Percentiles rank a stretch among this genome's conserved stretches.
These are phyloP conservation scores for Sclerotinia subarctica DNA, from an alignment of 2,329 filamentous ascomycete species.

Conservation along the genomic window DNA sequence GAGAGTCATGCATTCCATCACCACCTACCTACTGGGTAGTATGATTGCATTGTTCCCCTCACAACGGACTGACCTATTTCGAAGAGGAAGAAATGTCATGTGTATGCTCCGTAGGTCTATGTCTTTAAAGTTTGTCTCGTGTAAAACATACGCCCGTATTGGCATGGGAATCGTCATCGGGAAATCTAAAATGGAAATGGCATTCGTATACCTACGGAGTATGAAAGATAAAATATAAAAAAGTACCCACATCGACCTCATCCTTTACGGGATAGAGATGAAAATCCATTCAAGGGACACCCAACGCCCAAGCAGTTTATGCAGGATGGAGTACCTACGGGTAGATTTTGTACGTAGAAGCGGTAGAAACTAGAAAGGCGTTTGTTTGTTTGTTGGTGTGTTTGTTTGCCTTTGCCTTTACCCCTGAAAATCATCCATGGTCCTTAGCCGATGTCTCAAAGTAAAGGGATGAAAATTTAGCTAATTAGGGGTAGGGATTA, in stretches of 20 bases:
- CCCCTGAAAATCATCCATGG: constrained; percentile 17
- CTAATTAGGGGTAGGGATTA: not conserved
- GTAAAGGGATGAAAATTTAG: not conserved
- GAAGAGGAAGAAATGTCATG: not conserved
- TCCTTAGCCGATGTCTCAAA: constrained; percentile 3
- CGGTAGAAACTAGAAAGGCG: not conserved
- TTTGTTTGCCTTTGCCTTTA: not conserved
- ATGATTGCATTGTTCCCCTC: not conserved
- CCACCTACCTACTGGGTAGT: too few species aligned
- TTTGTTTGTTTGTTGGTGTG: too few species aligned
- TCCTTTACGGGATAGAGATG: constrained; percentile 1
- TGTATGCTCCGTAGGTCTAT: not conserved
- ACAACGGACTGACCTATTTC: not conserved
- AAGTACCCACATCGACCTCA: not conserved
- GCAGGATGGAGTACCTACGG: not conserved
- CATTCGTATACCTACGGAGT: not conserved
- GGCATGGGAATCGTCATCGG: not conserved
- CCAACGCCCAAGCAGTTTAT: constrained; percentile 6
- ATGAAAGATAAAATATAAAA: not conserved
- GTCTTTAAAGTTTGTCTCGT: not conserved
- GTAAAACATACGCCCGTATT: not conserved
- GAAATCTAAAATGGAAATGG: not conserved
- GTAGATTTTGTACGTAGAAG: not conserved
- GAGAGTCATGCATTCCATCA: not conserved
- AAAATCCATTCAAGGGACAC: not conserved